Evolutionary conservation across 2,329 filamentous ascomycete genomes (phyloP), one percentile per base, ranked within the genome.

Genomic region (Pseudopyricularia javanii): DNA sequence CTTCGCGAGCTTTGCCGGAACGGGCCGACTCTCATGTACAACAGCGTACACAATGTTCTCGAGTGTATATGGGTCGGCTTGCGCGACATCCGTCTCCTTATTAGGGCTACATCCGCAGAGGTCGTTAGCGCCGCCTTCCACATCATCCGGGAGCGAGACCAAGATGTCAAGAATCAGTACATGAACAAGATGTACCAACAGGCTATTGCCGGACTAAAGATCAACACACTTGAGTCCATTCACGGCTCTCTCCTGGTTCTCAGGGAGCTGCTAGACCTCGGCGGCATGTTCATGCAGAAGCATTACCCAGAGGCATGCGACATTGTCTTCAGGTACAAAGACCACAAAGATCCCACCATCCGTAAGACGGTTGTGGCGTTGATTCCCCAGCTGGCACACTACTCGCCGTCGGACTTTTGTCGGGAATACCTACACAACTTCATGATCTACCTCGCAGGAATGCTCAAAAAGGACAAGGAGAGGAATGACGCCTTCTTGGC

Each of bases 261-360:
- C 61, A 94, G 91, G 66, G 91, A 97, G 69, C 78, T 98, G 49
- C 80, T 98, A 17, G 82, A 93, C 57, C 91, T 95, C 65, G 93
- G 93, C 52, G 91, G 90, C 60, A 98, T 98, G 91, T 98, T 95
- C 68, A 97, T 98, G 93, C 90, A 95, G 62, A 88, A 91, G 37
- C 83, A 91, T 64, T 98, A 97, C 67, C 82, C 85, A 54, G 88
- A 95, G 60, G 85, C 89, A 11, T 97, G 91, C 65, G 93, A 98
- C 57, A 91, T 93, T 57, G 88, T 96, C 34, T 83, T 91, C 58
- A 86, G 87, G 56, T 88, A 95, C 66, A 95, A 95, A 67, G 93
- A 98, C 60, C 89, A 97, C 61, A 82, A 88, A 52, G 94, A 98
- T 60, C 74, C 82, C 4, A 86, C 90, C 34, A 93, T 97, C 59